These are phyloP conservation scores for Phytophthora aleatoria DNA, from an alignment of 352 stramenopile genomes.

Conservation along the genomic window DNA sequence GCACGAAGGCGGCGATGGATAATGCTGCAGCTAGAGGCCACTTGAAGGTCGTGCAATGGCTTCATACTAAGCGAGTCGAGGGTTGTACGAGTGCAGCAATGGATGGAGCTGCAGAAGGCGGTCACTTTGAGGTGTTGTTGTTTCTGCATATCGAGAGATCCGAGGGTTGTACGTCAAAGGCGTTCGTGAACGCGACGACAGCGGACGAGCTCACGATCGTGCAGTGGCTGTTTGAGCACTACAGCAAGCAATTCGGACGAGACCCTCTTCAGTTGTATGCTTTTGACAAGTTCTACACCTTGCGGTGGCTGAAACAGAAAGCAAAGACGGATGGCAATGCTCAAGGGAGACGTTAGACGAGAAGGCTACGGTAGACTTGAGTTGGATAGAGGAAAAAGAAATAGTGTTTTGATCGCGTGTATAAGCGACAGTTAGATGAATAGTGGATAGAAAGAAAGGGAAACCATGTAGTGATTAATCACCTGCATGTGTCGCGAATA, in stretches of 20 bases:
- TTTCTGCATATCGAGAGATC: conserved; percentile 31
- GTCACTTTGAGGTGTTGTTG: conserved; percentile 44
- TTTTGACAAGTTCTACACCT: conserved; percentile 43
- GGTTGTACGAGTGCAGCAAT: conserved; percentile 37
- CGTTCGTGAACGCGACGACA: conserved; percentile 43
- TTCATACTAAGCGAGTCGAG: conserved; percentile 34
- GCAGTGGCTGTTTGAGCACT: conserved; percentile 44
- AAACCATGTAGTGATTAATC: not conserved
- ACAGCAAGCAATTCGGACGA: conserved; percentile 28
- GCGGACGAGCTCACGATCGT: conserved; percentile 43
- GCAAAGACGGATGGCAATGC: conserved; percentile 8
- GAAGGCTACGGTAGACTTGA: not conserved
- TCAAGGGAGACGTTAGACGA: conserved; percentile 7
- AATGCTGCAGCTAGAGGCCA: conserved; percentile 33
- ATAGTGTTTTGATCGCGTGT: conserved; percentile 13
- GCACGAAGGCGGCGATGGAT: conserved; percentile 35
- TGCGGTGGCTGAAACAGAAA: conserved; percentile 40
- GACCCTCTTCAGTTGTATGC: conserved; percentile 42
- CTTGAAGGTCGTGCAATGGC: conserved; percentile 35
- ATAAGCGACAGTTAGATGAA: conserved; percentile 25
- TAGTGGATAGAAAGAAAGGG: conserved; percentile 10
- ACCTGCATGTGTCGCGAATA: not conserved
- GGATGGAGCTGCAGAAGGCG: conserved; percentile 28
- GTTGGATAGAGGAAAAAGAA: conserved; percentile 8
- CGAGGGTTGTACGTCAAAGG: conserved; percentile 27